A percentile compares a stretch with the other conserved stretches of the same genome.
Conservation (phyloP, 352 stramenopile species). For the Phytophthora citrophthora region DNA sequence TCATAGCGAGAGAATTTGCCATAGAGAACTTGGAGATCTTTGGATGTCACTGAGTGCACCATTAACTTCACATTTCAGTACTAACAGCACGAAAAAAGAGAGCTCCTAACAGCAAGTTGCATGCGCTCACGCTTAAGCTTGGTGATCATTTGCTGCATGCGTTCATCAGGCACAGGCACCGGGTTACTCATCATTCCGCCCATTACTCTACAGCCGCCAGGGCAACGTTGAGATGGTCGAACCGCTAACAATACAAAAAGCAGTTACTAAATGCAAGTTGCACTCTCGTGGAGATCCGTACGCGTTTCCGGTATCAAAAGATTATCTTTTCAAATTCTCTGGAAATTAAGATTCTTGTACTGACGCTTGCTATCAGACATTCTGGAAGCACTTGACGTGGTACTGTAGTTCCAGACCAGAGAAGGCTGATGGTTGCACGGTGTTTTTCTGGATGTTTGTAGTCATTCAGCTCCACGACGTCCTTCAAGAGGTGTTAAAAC, state of each 20-base stretch:
- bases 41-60: conserved; percentile 44
- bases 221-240: no score
- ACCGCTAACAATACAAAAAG: conserved; percentile 22
- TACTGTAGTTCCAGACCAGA: no score
- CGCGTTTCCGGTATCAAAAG: no score
- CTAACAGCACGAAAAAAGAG: not conserved
- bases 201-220: conserved; percentile 28
- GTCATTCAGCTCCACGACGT: no score
- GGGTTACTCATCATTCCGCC: conserved; percentile 53
- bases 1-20: conserved; percentile 66
- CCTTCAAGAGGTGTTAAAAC: no score
- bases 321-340: no score
- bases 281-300: no score
- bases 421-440: no score
- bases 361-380: no score
- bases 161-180: conserved; percentile 63
- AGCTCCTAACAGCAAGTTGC: not conserved
- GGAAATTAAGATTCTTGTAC: no score
- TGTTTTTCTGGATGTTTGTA: no score
- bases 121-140: conserved; percentile 62
- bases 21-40: conserved; percentile 63
- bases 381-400: no score
- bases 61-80: not conserved
- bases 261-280: conserved; percentile 11
- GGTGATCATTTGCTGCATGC: conserved; percentile 74